phyloP scores from a whole-genome alignment of 2,329 filamentous ascomycete genomes.

The Diplodia scrobiculata region DNA sequence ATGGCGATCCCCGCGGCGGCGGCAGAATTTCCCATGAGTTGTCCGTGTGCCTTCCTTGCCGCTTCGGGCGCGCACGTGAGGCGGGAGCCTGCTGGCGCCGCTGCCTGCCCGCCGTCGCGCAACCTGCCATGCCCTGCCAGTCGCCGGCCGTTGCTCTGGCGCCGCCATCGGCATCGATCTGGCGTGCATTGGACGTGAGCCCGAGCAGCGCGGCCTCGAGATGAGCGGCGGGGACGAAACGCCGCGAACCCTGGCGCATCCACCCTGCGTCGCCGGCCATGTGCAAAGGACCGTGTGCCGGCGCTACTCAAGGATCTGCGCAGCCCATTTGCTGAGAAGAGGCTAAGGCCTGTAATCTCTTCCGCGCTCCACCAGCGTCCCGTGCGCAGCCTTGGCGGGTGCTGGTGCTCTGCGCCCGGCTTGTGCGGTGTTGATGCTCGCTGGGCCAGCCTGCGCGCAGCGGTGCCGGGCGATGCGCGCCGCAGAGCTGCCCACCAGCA shows the following conservation, averaged over 20 bases:
- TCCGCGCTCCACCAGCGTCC: conserved; percentile 15
- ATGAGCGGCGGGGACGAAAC: background rate
- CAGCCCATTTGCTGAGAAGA: conserved; percentile 16
- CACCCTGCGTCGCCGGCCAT: conserved; percentile 20
- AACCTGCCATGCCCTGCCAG: background rate
- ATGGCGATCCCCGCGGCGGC: conserved; percentile 1
- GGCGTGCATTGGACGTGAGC: background rate
- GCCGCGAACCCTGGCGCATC: conserved; percentile 9
- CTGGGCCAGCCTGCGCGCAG: background rate
- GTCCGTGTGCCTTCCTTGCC: background rate
- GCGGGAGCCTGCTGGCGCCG: background rate
- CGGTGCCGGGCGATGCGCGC: conserved; percentile 10
- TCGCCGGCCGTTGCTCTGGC: background rate
- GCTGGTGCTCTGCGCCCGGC: background rate
- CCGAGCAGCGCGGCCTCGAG: background rate
- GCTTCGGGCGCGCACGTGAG: background rate
- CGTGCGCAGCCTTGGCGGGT: conserved; percentile 10
- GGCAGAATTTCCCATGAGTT: conserved; percentile 21
- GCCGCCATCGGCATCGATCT: conserved; percentile 1
- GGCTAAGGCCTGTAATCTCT: conserved; percentile 16
- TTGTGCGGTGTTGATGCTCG: conserved; percentile 4
- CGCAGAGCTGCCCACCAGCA: background rate
- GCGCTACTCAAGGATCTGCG: conserved; percentile 18
- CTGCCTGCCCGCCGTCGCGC: background rate
- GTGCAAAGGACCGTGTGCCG: conserved; percentile 16